phyloP scores from a whole-genome alignment of 805 yeast genomes.

The Middelhovenomyces tepae region DNA sequence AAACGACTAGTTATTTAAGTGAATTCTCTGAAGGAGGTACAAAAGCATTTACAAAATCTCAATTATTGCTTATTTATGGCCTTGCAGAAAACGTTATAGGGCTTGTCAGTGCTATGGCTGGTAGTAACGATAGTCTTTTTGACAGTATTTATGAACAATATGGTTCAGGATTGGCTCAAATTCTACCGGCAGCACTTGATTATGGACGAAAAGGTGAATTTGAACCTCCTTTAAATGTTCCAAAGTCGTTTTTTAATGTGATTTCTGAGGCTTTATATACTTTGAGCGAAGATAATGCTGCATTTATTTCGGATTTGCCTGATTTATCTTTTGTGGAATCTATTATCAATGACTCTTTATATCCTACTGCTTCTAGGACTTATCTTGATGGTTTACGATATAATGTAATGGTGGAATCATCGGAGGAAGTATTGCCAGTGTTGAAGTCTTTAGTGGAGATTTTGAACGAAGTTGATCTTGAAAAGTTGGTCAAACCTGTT shows the following conservation, averaged over 20 bases:
- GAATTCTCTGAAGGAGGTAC: slow-evolving; percentile 14
- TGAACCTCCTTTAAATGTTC: slow-evolving; percentile 4
- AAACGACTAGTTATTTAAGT: slow-evolving; percentile 41
- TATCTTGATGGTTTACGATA: slow-evolving; percentile 23
- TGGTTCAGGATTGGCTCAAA: slow-evolving; percentile 15
- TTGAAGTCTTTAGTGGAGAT: slow-evolving; percentile 11
- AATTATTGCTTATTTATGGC: slow-evolving; percentile 52
- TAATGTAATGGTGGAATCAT: slow-evolving; percentile 16
- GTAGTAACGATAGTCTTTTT: slow-evolving; percentile 56
- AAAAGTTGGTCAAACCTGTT: slow-evolving; percentile 7
- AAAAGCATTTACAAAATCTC: slow-evolving; percentile 33
- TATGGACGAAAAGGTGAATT: slow-evolving; percentile 7
- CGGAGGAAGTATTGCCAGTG: slow-evolving; percentile 6
- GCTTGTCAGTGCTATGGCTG: slow-evolving; percentile 55
- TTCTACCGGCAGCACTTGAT: slow-evolving; percentile 11
- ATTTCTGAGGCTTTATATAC: slow-evolving; percentile 25
- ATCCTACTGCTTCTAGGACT: slow-evolving; percentile 14
- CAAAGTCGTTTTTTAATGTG: slow-evolving; percentile 9
- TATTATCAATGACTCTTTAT: slow-evolving; percentile 2
- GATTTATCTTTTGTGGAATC: slow-evolving; percentile 6
- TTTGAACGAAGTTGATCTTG: slow-evolving; percentile 10
- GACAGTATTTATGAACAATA: slow-evolving; percentile 27
- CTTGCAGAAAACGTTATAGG: slow-evolving; percentile 70
- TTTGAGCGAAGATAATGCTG: slow-evolving; percentile 23
- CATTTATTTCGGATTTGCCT: slow-evolving; percentile 9